Base-by-base conservation (phyloP, 768 basidiomycete genomes). In the Boletellus sp. region DNA sequence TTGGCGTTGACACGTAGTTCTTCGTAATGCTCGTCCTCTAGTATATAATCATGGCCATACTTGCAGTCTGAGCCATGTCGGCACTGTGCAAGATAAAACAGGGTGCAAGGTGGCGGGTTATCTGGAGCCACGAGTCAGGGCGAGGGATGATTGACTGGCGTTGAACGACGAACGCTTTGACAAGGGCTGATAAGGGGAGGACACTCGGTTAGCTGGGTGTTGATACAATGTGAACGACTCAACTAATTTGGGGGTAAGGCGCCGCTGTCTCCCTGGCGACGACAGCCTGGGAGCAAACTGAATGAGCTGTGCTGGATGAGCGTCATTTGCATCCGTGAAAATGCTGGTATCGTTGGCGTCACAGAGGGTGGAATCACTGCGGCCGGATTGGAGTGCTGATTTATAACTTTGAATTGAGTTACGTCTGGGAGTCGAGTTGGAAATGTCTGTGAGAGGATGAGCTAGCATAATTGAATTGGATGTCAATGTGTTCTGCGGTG, bases 101-200 rank as follows among this genome's bases (percentile, higher is more conserved):
- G 66, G 16, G 82, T 84, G 61, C 84, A 85, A 15, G 84, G 83
- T 20, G 84, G 77, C 2, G 84, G 83, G 58, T 71, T 78, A 58
- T 84, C 83, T 57, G 48, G 35, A 19, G 41, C 26, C 19, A 42
- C 19, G 12, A 13, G 35, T 58, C 26, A 51, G 45, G 26, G 20
- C 9, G 22, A 33, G 16, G 8, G 39, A 33, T 5, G 34, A 39
- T 47, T 35, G 51, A 41, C 23, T 50, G 41, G 34, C 42, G 49
- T 20, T 49, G 36, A 45, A 47, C 33, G 47, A 77, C 80, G 51
- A 64, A 84, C 83, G 81, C 62, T 83, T 84, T 42, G 78, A 80
- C 54, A 84, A 72, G 50, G 76, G 69, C 82, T 83, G 60, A 46
- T 45, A n/a, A 33, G 47, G 42, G 38, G 22, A 35, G 55, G 57